These are phyloP conservation scores for Fraxinus sp. DNA, from an alignment of 305 asterid species.

Conservation along the genomic window DNA sequence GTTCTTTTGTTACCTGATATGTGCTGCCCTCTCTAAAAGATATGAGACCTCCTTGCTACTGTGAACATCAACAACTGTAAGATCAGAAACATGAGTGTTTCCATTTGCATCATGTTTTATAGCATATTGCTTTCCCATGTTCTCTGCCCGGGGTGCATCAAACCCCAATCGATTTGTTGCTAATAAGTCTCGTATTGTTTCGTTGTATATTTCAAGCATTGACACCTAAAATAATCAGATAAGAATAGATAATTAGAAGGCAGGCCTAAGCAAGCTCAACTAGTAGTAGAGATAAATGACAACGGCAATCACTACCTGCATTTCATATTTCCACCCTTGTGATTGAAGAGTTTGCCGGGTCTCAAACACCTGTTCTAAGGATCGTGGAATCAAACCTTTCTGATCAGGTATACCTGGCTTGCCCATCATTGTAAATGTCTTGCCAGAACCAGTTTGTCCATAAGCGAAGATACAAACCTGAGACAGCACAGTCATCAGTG, in stretches of 20 bases:
- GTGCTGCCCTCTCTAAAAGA: constrained; percentile 85
- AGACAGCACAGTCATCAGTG: not conserved
- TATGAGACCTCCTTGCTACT: constrained; percentile 89
- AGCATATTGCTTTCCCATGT: constrained; percentile 66
- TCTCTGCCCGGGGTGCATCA: constrained; percentile 59
- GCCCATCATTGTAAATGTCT: constrained; percentile 99
- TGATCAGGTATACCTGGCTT: constrained; percentile 61
- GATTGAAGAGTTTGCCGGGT: constrained; percentile 76
- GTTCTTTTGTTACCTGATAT: constrained; percentile 66
- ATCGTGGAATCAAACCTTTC: constrained; percentile 88
- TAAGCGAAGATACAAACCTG: constrained; percentile 98
- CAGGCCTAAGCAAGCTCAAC: not conserved
- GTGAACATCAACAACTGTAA: constrained; percentile 69
- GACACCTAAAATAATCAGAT: constrained; percentile 54
- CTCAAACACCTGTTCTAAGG: constrained; percentile 89
- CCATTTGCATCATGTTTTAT: constrained; percentile 87
- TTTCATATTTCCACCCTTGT: constrained; percentile 97
- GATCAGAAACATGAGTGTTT: constrained; percentile 76
- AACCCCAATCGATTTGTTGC: constrained; percentile 54
- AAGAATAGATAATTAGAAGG: constrained; percentile 1
- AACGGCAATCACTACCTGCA: constrained; percentile 54
- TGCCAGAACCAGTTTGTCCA: constrained; percentile 98
- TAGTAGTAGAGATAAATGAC: constrained; percentile 9
- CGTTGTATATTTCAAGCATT: constrained; percentile 97
- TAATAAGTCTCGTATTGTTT: constrained; percentile 79